Evolutionary conservation across 2,329 filamentous ascomycete species (phyloP), one percentile per base, ranked within the genome.

Genomic region (Epichloe hybrida): DNA sequence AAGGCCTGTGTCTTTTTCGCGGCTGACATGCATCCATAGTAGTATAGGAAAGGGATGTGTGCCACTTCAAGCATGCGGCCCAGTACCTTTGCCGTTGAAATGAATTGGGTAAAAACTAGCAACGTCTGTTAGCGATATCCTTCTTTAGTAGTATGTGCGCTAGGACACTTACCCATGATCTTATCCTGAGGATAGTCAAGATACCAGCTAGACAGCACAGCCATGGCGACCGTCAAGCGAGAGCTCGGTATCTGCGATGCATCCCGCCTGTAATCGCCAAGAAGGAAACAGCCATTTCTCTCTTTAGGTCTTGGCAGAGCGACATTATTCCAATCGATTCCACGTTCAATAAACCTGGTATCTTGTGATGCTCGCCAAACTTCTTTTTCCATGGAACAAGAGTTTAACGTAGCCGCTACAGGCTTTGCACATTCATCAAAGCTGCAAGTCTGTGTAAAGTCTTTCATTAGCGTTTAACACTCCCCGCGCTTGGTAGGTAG

Each of bases 91-190:
- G 57, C 60, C 1, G 65, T 61, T 20, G 57, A 54, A 2, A 66
- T 54, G 40, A 66, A 71, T n/a, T 65, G 57, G 0, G 57, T 55
- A 23, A 69, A 72, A 7, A 72, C 69, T 69, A 9, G 38, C 20
- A 0, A 15, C 2, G 0, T 1, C 0, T 3, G 2, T 6, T 6
- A 37, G 34, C 27, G 5, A 11, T 2, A 15, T 11, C 13, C 4
- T n/a, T 39, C 0, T 42, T 34, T 2, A 49, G 0, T 1, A 0
- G 27, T 17, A 36, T 1, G 2, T 31, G 23, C 5, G 3, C 13
- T 8, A 2, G 6, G 5, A 4, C 1, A 50, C 62, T 57, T 55
- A 68, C 69, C 58, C 15, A 72, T 67, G 3, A 68, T 67, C 53
- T 71, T 71, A 57, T 71, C 67, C 0, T 63, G 44, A 0, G 68